These are phyloP conservation scores for Pseudocercospora crystallina DNA, from an alignment of 2,329 filamentous ascomycete genomes.

Conservation along the genomic window DNA sequence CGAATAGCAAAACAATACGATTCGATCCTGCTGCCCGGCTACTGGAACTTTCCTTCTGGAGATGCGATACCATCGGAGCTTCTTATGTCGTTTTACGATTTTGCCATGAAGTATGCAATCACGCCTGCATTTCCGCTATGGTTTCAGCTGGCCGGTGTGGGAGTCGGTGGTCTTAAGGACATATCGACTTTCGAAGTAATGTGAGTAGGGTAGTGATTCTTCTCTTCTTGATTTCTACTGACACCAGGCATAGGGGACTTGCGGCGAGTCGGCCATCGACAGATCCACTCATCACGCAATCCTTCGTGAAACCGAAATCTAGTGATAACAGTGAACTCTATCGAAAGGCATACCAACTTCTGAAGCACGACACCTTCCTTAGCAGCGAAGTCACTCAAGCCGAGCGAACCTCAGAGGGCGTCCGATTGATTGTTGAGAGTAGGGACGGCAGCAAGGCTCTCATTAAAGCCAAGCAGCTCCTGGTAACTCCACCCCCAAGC, in stretches of 20 bases:
- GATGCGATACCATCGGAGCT: slow-evolving; percentile 9
- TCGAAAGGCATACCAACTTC: slow-evolving; percentile 2
- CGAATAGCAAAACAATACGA: slow-evolving; percentile 8
- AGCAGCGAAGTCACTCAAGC: slow-evolving; percentile 1
- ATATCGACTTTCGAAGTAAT: slow-evolving; percentile 8
- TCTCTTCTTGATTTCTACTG: neutral
- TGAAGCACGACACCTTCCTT: neutral
- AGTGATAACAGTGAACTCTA: slow-evolving; percentile 4
- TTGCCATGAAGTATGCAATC: slow-evolving; percentile 10
- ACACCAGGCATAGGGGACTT: slow-evolving; percentile 1
- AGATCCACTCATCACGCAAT: neutral
- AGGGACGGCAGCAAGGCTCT: neutral
- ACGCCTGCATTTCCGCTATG: neutral
- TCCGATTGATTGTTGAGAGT: neutral
- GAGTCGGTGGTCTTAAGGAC: slow-evolving; percentile 8
- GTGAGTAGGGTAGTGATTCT: neutral
- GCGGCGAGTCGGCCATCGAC: neutral
- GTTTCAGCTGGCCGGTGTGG: slow-evolving; percentile 2
- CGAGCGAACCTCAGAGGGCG: neutral
- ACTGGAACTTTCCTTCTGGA: slow-evolving; percentile 11
- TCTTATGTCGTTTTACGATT: slow-evolving; percentile 8
- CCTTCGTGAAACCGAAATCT: slow-evolving; percentile 7
- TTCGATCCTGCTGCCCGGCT: slow-evolving; percentile 9
- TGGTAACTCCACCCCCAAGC: slow-evolving; percentile 7
- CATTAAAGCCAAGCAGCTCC: slow-evolving; percentile 9